Percentiles rank a stretch among this genome's conserved stretches.
phyloP scores from a whole-genome alignment of 768 basidiomycete species.

The Strobilomyces confusus region DNA sequence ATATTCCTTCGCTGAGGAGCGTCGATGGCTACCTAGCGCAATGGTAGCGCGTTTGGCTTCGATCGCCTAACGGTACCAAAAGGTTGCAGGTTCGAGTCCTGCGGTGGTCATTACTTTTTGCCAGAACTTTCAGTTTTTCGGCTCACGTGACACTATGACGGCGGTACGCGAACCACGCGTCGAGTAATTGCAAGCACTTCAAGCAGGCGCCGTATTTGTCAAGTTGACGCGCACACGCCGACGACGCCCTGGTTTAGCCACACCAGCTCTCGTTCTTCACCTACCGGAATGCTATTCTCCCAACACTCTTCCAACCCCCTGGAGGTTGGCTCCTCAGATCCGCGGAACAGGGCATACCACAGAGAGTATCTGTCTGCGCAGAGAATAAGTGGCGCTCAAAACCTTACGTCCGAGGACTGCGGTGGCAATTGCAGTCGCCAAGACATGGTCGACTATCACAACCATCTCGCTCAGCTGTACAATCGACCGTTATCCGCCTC shows the following conservation, averaged over 20 bases:
- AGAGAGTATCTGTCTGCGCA: slow-evolving; percentile 36
- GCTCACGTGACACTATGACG: slow-evolving; percentile 21
- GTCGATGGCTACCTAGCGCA: slow-evolving; percentile 73
- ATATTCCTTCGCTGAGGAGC: fast-evolving
- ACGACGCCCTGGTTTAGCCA: not conserved
- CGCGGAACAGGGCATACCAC: slow-evolving; percentile 45
- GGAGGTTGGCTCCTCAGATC: slow-evolving; percentile 61
- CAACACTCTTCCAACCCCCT: slow-evolving; percentile 75
- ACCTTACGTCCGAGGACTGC: slow-evolving; percentile 51
- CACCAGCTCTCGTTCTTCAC: not conserved
- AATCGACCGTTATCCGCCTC: slow-evolving; percentile 23
- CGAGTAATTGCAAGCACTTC: not conserved
- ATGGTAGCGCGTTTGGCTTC: slow-evolving; percentile 97
- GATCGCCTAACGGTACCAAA: slow-evolving; percentile 75
- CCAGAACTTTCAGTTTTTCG: not conserved
- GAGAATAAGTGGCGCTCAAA: slow-evolving; percentile 28
- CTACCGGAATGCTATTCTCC: slow-evolving; percentile 41
- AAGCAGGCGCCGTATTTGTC: not conserved
- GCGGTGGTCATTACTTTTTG: slow-evolving; percentile 64
- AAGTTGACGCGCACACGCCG: not conserved
- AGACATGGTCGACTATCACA: slow-evolving; percentile 45
- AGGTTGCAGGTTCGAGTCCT: slow-evolving; percentile 98
- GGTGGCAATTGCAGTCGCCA: slow-evolving; percentile 35
- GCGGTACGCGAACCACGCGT: slow-evolving; percentile 10
- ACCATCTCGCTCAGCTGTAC: slow-evolving; percentile 46